phyloP scores from a whole-genome alignment of 208 protist species.

The Zelonia costaricensis region DNA sequence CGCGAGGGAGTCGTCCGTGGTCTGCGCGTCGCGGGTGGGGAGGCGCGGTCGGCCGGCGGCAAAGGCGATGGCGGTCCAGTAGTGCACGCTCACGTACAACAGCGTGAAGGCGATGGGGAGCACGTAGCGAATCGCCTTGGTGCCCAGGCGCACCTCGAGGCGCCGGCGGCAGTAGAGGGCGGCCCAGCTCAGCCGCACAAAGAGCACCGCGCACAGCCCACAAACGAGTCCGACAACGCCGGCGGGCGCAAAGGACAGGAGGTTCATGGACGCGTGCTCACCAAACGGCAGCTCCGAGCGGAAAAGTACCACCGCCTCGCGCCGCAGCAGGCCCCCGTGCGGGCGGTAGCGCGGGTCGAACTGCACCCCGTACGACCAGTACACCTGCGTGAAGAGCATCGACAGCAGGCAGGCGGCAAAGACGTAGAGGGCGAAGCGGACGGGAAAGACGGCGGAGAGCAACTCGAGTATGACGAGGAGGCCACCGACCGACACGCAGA shows the following conservation, averaged over 20 bases:
- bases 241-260: conserved; percentile 43
- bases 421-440: conserved; percentile 60
- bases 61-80: conserved; percentile 34
- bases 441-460: conserved; percentile 47
- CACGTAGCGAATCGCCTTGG: conserved; percentile 40
- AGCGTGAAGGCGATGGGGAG: conserved; percentile 45
- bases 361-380: conserved; percentile 47
- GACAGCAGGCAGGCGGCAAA: conserved; percentile 58
- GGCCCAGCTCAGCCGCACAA: conserved; percentile 43
- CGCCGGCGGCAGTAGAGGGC: conserved; percentile 40
- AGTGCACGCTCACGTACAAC: conserved; percentile 44
- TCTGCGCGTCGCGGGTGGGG: neutral
- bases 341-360: conserved; percentile 36
- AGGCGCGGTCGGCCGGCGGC: neutral
- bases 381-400: conserved; percentile 44
- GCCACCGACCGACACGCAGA: conserved; percentile 54
- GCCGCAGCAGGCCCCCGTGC: conserved; percentile 29
- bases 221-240: conserved; percentile 41
- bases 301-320: conserved; percentile 37
- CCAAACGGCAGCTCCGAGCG: conserved; percentile 39
- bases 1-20: too few species aligned
- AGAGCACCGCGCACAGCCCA: conserved; percentile 36
- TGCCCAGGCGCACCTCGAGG: conserved; percentile 30
- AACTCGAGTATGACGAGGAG: conserved; percentile 60
- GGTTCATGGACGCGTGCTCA: conserved; percentile 44